Evolutionary conservation across 139 green algal genomes (phyloP), one percentile per base, ranked within the genome.

Genomic region (Coelastrella sp.): DNA sequence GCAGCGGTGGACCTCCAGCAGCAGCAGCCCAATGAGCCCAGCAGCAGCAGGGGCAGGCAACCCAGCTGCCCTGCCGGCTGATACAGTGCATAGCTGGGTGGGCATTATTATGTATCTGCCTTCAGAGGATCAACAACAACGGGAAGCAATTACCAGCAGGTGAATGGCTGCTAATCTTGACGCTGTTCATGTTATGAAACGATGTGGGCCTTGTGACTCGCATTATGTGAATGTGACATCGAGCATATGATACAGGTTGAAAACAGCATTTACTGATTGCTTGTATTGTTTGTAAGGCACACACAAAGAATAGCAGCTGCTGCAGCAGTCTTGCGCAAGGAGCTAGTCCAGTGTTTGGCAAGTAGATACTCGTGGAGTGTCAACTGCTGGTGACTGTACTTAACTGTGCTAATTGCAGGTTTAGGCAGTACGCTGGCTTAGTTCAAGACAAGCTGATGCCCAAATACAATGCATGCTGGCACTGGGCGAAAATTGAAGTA

Each of bases 51-150:
- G 16, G 22, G 47, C 54, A 86, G 77, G 76, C 54, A 56, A 60
- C 7, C 60, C 10, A 8, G n/a, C 20, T 64, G 11, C 3, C 4
- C 61, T 85, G 56, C 77, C 78, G 7, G 54, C 79, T 76, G 90
- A 94, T 8, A 80, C 77, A 4, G 59, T 98, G 64, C 91, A 95
- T 92, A 96, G 85, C 84, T 99, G 98, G 98, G 95, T 99, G 84
- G 98, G 98, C 73, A 97, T 99, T 94, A 99, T 99, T 93, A 98
- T 99, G 97, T 99, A 99, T 93, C 92, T 99, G 13, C 96, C 97
- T 4, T 94, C 92, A 5, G 92, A 97, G 3, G 94, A 97, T 0
- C 56, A 82, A 0, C 68, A 89, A 56, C 22, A 95, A 79, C 88
- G 98, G 14, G 58, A 91, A 7, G 92, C 91, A n/a, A 97, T 99